Conservation (phyloP, 352 stramenopile genomes). For the Phytophthora syringae region DNA sequence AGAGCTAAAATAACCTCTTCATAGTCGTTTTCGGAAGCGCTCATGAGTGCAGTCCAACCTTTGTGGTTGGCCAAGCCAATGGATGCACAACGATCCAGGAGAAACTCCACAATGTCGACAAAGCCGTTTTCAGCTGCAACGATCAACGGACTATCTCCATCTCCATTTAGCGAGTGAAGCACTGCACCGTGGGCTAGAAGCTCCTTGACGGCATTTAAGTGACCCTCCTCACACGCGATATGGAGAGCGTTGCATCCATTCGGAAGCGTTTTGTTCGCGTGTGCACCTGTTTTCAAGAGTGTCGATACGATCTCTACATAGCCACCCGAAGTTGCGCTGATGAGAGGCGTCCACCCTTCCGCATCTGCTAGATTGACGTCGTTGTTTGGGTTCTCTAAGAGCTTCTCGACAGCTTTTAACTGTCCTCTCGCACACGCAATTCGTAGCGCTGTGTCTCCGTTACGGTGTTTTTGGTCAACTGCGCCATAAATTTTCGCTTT, state of each 20-base stretch:
- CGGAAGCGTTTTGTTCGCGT: not conserved
- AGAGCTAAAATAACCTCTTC: not conserved
- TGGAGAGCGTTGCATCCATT: constrained; percentile 3
- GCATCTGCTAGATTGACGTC: constrained; percentile 18
- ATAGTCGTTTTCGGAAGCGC: not conserved
- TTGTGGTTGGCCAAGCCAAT: not conserved
- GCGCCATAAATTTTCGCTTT: not conserved
- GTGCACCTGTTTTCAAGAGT: constrained; percentile 5
- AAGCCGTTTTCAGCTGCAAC: not conserved
- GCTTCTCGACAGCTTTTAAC: constrained; percentile 9
- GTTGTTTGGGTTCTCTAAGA: constrained; percentile 17
- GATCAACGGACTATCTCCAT: constrained; percentile 9
- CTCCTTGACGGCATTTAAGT: not conserved
- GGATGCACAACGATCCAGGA: not conserved
- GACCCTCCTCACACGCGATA: not conserved
- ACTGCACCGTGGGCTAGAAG: constrained; percentile 13
- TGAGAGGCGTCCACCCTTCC: constrained; percentile 9
- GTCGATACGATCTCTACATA: constrained; percentile 9
- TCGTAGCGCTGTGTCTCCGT: constrained; percentile 24
- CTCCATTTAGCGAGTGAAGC: constrained; percentile 9
- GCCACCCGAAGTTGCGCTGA: constrained; percentile 3
- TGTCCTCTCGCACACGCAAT: constrained; percentile 24
- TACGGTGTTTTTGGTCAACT: constrained; percentile 26
- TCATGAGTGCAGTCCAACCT: not conserved
- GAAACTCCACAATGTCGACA: not conserved